These are phyloP conservation scores for Podila epicladia DNA, from an alignment of 192 early-diverging fungal genomes.

Conservation along the genomic window DNA sequence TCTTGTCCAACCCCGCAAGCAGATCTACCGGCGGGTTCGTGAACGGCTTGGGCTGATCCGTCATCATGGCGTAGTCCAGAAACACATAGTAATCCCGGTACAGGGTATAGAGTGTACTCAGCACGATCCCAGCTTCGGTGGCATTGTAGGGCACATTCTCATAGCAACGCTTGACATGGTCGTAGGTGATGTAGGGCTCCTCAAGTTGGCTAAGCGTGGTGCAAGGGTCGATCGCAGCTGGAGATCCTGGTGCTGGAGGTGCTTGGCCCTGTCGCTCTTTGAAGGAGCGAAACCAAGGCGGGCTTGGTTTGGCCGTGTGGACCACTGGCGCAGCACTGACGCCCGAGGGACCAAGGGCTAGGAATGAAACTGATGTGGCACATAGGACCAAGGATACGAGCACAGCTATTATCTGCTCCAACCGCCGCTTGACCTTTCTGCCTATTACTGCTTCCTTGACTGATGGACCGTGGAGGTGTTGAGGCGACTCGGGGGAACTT, in stretches of 20 bases:
- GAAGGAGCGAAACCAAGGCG: not conserved
- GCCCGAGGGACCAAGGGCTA: not conserved
- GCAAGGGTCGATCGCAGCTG: slow-evolving; percentile 18
- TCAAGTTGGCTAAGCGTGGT: not conserved
- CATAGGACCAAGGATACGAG: not conserved
- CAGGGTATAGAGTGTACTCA: slow-evolving; percentile 30
- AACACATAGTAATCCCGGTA: slow-evolving; percentile 42
- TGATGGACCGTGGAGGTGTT: too few relatives aligned
- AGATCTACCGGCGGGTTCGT: slow-evolving; percentile 35
- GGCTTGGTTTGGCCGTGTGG: not conserved
- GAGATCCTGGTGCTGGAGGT: slow-evolving; percentile 1
- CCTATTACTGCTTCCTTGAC: too few relatives aligned
- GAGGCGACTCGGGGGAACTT: too few relatives aligned
- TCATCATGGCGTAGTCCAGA: slow-evolving; percentile 22
- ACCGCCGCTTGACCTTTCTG: too few relatives aligned
- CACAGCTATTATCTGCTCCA: too few relatives aligned
- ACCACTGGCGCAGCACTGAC: not conserved
- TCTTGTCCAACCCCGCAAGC: slow-evolving; percentile 10
- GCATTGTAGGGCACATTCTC: slow-evolving; percentile 24
- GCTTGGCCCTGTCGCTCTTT: not conserved
- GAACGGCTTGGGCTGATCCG: slow-evolving; percentile 31
- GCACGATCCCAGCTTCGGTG: slow-evolving; percentile 19
- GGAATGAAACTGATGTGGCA: not conserved
- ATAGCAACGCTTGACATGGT: slow-evolving; percentile 19
- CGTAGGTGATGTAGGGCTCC: slow-evolving; percentile 24